Conservation (phyloP, 306 rosid genomes). For the Cucurbita ficifolia region DNA sequence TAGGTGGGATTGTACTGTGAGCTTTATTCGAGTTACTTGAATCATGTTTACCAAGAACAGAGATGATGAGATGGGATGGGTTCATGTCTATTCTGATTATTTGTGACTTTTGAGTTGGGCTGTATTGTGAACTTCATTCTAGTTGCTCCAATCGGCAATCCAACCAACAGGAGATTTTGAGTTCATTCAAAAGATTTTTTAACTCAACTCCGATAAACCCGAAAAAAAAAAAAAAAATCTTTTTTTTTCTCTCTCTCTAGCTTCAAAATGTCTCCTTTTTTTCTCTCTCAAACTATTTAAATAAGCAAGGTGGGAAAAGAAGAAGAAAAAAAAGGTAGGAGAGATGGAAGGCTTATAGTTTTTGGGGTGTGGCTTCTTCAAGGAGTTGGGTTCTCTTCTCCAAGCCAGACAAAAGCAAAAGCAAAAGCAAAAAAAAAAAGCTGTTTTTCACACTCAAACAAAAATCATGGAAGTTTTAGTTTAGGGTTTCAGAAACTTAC, state of each 20-base stretch:
- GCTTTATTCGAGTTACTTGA: no score
- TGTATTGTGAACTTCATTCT: no score
- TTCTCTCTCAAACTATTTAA: not conserved
- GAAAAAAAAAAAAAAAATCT: no score
- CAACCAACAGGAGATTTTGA: no score
- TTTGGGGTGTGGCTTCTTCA: not conserved
- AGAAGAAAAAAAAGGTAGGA: not conserved
- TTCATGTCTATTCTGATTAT: no score
- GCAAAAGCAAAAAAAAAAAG: not conserved
- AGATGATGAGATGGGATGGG: no score
- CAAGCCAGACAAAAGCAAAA: not conserved
- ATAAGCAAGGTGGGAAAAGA: not conserved
- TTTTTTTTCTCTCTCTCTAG: not conserved
- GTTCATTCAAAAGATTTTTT: no score
- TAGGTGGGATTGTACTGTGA: no score
- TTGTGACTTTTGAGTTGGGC: no score
- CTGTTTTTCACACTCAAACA: constrained; percentile 59
- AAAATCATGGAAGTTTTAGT: constrained; percentile 41
- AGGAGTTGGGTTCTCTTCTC: constrained; percentile 5
- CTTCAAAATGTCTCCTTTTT: not conserved
- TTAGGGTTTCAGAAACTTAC: constrained; percentile 54
- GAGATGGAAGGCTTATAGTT: not conserved
- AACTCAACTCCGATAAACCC: no score
- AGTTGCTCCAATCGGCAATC: no score
- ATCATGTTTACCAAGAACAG: no score